Evolutionary conservation across 495 filamentous ascomycete species (phyloP), one percentile per base, ranked within the genome.

Genomic region (Lasiosphaeris hirsuta): DNA sequence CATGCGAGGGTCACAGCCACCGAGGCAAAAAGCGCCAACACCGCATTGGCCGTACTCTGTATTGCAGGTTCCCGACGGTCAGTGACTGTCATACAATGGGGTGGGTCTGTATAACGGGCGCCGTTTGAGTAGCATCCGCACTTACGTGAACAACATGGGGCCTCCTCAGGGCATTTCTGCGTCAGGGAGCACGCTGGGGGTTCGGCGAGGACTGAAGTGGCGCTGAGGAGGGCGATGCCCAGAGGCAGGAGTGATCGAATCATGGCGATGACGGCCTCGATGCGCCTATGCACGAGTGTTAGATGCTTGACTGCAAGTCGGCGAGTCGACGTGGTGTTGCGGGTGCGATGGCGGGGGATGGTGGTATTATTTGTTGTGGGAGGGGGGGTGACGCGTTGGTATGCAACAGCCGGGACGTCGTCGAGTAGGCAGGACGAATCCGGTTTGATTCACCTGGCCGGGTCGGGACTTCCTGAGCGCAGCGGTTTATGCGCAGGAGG

Each of bases 91-190:
- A 41, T 34, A 5, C 50, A 62, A 17, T n/a, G 50, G 49, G 54
- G 51, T 30, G 34, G 1, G 41, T 36, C 33, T 38, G 56, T 44
- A 54, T 13, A 55, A 51, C 55, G 52, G 52, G 53, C 34, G 47
- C 19, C 43, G 48, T 53, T 49, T 53, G 45, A 19, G 45, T 10
- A n/a, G 35, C 18, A 4, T 19, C 9, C 35, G 36, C 36, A 90
- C 88, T 78, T 79, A 97, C 92, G 87, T 50, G 92, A 96, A 72
- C 94, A 97, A 81, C 93, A 98, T 10, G 93, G 94, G 46, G 84
- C 78, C 49, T 81, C 75, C 54, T 82, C 66, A 2, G 92, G 91
- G 72, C 94, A 98, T 47, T 83, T 83, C 52, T 81, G 81, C 59
- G 79, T 76, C n/a, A 78, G 36, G 64, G 71, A 66, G 57, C 77